These are phyloP conservation scores for Aspergillus coremiiformis DNA, from an alignment of 495 filamentous ascomycete genomes.

Conservation along the genomic window DNA sequence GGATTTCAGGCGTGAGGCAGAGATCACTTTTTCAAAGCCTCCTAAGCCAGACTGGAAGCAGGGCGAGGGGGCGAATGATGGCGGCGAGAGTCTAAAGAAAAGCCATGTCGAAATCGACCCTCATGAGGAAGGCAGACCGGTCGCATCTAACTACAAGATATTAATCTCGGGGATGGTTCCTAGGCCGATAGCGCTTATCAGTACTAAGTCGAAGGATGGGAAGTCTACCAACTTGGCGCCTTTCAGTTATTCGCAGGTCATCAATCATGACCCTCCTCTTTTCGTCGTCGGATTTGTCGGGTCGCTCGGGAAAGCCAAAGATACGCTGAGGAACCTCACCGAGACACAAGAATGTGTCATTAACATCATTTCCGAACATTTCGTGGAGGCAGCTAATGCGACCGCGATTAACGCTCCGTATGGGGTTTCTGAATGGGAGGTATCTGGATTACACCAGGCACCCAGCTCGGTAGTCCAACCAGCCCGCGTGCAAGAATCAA, in stretches of 20 bases:
- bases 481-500: conserved; percentile 71
- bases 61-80: conserved; percentile 68
- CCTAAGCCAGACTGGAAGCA: conserved; percentile 67
- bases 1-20: conserved; percentile 46
- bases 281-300: conserved; percentile 69
- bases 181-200: conserved; percentile 62
- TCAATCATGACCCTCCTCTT: conserved; percentile 84
- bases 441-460: conserved; percentile 67
- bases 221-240: conserved; percentile 70
- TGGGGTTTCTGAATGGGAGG: conserved; percentile 72
- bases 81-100: conserved; percentile 45
- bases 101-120: conserved; percentile 78
- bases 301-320: conserved; percentile 54
- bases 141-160: conserved; percentile 80
- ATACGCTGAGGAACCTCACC: conserved; percentile 65
- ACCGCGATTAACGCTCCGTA: conserved; percentile 70
- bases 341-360: conserved; percentile 68
- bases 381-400: conserved; percentile 80
- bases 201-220: conserved; percentile 53
- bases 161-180: conserved; percentile 83
- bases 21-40: conserved; percentile 61
- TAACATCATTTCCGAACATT: conserved; percentile 81
- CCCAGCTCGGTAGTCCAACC: conserved; percentile 58
- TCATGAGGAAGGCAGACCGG: conserved; percentile 59
- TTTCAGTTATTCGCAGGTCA: conserved; percentile 75